These are phyloP conservation scores for Alloteropsis angusta DNA, from an alignment of 202 grass and related monocot species.

Conservation along the genomic window DNA sequence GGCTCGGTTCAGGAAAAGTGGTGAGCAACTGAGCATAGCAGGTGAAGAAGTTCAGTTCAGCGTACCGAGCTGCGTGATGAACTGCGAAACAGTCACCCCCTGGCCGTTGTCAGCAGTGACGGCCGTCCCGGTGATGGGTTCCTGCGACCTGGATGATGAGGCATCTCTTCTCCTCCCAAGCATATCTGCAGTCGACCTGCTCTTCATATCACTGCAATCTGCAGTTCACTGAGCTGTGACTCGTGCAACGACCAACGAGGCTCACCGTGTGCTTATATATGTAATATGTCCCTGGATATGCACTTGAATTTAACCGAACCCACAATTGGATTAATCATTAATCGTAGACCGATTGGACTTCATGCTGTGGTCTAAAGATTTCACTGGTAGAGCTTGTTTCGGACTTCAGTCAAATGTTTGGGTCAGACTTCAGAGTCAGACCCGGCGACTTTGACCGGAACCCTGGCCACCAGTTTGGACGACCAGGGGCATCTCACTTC, in stretches of 20 bases:
- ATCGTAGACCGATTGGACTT: background rate
- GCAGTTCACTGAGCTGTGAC: background rate
- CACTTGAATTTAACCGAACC: background rate
- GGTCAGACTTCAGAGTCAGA: background rate
- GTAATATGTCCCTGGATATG: background rate
- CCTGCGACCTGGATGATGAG: background rate
- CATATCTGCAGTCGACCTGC: background rate
- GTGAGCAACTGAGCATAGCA: no score
- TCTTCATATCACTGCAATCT: background rate
- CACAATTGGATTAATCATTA: background rate
- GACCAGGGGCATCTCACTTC: background rate
- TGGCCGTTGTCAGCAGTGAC: constrained; percentile 1
- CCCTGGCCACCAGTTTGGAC: background rate
- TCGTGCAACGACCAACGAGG: background rate
- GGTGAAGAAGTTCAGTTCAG: background rate
- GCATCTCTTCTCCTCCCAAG: background rate
- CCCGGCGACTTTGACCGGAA: constrained; percentile 4
- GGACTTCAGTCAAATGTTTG: background rate
- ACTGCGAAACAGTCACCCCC: constrained; percentile 10
- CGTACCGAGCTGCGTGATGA: constrained; percentile 32
- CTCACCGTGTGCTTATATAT: background rate
- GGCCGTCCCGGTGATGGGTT: background rate
- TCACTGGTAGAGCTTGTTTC: background rate
- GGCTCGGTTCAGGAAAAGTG: background rate
- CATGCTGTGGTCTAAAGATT: background rate